These are phyloP conservation scores for Xylaria sp. DNA, from an alignment of 2,329 filamentous ascomycete species.

Conservation along the genomic window DNA sequence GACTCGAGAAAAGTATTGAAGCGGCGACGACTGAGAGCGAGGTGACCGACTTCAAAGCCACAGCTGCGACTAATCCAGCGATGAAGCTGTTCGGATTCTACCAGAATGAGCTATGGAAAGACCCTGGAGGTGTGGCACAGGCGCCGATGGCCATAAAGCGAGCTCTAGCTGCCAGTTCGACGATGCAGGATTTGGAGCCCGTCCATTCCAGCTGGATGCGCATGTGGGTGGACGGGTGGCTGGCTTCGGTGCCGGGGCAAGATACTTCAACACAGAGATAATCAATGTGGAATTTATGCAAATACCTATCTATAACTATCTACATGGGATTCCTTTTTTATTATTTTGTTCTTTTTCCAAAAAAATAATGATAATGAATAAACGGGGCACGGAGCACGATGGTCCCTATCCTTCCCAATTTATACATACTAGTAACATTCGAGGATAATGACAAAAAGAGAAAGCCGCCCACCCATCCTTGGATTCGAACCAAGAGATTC, in stretches of 20 bases:
- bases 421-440: too few relatives aligned
- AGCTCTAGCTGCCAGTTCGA: conserved; percentile 42
- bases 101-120: conserved; percentile 36
- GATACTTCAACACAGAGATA: too few relatives aligned
- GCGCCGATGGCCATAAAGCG: conserved; percentile 41
- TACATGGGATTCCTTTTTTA: too few relatives aligned
- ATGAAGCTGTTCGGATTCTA: conserved; percentile 50
- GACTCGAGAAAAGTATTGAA: conserved; percentile 18
- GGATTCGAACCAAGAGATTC: too few relatives aligned
- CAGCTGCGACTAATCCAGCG: conserved; percentile 45
- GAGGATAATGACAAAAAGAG: too few relatives aligned
- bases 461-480: too few relatives aligned
- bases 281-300: too few relatives aligned
- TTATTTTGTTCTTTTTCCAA: too few relatives aligned
- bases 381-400: too few relatives aligned
- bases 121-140: background rate
- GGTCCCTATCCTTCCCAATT: too few relatives aligned
- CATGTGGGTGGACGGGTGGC: conserved; percentile 53
- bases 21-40: background rate
- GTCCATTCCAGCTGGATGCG: conserved; percentile 50
- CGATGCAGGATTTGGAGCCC: conserved; percentile 44
- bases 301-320: too few relatives aligned
- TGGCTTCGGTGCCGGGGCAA: background rate
- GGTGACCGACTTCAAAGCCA: conserved; percentile 15
- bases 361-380: too few relatives aligned